Conservation (phyloP, 805 yeast species). For the Torulaspora franciscae region DNA sequence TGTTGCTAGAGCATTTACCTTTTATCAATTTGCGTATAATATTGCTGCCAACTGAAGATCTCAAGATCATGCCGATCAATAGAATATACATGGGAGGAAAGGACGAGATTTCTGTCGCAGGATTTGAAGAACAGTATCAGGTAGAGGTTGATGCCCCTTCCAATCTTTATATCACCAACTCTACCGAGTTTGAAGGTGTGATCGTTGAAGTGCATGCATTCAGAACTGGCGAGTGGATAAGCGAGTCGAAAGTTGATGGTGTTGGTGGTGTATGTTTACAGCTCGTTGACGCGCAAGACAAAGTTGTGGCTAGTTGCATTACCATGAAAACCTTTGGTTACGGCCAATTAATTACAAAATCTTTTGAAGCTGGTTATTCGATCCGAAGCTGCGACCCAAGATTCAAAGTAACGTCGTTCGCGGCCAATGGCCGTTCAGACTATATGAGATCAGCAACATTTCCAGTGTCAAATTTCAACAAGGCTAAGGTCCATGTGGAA, state of each 20-base stretch:
- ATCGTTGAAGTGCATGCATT: slow-evolving; percentile 68
- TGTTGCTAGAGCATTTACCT: slow-evolving; percentile 41
- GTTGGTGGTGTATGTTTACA: slow-evolving; percentile 50
- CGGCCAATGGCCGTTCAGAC: slow-evolving; percentile 27
- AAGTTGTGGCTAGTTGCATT: slow-evolving; percentile 47
- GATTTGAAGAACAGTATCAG: slow-evolving; percentile 24
- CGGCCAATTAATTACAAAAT: slow-evolving; percentile 49
- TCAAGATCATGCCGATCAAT: slow-evolving; percentile 45
- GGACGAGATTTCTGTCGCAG: slow-evolving; percentile 37
- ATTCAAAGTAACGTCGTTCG: slow-evolving; percentile 23
- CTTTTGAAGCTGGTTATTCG: slow-evolving; percentile 9
- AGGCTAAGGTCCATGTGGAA: slow-evolving; percentile 23
- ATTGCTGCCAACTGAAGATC: slow-evolving; percentile 50
- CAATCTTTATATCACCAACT: slow-evolving; percentile 22
- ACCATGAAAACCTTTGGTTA: slow-evolving; percentile 83
- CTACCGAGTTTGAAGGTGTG: slow-evolving; percentile 49
- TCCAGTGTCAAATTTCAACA: slow-evolving; percentile 15
- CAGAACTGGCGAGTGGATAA: slow-evolving; percentile 34
- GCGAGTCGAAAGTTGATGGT: slow-evolving; percentile 28
- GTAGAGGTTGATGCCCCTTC: slow-evolving; percentile 25
- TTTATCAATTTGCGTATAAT: slow-evolving; percentile 51
- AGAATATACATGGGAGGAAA: slow-evolving; percentile 47
- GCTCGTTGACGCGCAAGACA: slow-evolving; percentile 32
- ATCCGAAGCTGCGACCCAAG: slow-evolving; percentile 22
- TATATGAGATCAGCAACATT: slow-evolving; percentile 17